phyloP scores from a whole-genome alignment of 2,329 filamentous ascomycete species.

The Dryadomyces quercivorus region DNA sequence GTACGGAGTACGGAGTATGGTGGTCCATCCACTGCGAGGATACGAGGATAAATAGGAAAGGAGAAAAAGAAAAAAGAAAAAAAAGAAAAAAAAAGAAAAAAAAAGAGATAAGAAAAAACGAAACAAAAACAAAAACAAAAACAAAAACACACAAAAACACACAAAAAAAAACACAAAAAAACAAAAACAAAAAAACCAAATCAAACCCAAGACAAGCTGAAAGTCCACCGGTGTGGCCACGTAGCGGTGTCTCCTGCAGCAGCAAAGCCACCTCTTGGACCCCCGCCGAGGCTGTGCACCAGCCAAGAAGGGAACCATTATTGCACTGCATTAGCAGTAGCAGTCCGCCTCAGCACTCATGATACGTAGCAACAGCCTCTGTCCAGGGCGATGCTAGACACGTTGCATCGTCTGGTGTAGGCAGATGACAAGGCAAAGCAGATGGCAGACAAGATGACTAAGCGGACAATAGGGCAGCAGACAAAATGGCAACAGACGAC shows the following conservation, averaged over 20 bases:
- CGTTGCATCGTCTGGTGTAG: neutral
- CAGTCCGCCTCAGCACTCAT: neutral
- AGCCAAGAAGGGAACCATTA: no score
- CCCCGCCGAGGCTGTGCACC: neutral
- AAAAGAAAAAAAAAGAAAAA: neutral
- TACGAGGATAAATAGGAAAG: no score
- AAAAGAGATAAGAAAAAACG: no score
- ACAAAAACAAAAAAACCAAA: neutral
- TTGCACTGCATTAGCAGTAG: no score
- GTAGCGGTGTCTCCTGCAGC: neutral
- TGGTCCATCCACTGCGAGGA: no score
- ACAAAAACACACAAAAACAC: no score
- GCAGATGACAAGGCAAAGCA: no score
- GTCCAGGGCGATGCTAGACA: neutral
- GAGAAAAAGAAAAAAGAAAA: no score
- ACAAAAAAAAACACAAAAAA: neutral
- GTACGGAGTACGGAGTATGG: no score
- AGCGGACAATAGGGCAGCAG: no score
- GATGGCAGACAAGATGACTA: no score
- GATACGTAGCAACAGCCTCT: neutral
- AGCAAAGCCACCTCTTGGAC: neutral
- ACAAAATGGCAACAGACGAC: no score
- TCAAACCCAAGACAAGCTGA: neutral
- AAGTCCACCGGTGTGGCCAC: neutral
- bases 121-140: neutral